phyloP scores from a whole-genome alignment of 805 yeast species.

The Candida methanosorbosa region DNA sequence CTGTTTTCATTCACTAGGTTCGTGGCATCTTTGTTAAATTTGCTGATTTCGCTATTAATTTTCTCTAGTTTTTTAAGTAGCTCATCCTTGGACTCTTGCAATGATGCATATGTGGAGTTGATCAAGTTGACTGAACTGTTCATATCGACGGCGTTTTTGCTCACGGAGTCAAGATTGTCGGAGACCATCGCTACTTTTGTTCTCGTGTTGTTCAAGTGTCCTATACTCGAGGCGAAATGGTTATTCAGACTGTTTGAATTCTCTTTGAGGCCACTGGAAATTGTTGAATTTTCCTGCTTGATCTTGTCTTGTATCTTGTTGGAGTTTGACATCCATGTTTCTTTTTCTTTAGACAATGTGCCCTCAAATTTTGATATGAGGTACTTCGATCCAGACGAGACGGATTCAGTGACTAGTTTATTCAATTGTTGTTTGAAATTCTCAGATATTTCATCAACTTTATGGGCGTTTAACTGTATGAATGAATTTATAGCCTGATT shows the following conservation, averaged over 20 bases:
- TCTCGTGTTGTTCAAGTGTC: not conserved
- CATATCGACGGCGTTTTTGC: not conserved
- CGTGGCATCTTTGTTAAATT: not conserved
- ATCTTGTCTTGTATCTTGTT: no score
- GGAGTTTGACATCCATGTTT: no score
- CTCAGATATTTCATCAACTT: conserved; percentile 1
- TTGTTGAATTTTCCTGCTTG: no score
- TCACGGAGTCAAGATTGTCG: not conserved
- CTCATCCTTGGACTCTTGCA: not conserved
- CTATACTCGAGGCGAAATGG: no score
- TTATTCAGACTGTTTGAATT: no score
- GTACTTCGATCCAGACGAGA: not conserved
- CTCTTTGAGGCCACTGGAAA: no score
- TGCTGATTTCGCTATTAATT: not conserved
- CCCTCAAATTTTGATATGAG: not conserved
- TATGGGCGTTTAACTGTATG: not conserved
- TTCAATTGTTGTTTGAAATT: conserved; percentile 1
- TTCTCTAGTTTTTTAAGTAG: not conserved
- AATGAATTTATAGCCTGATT: not conserved
- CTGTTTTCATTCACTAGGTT: no score
- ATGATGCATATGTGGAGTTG: not conserved
- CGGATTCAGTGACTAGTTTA: conserved; percentile 1
- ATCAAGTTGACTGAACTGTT: not conserved
- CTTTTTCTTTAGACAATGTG: not conserved
- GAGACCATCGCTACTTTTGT: not conserved